These are phyloP conservation scores for Fusarium falciforme DNA, from an alignment of 2,329 filamentous ascomycete genomes.

Conservation along the genomic window DNA sequence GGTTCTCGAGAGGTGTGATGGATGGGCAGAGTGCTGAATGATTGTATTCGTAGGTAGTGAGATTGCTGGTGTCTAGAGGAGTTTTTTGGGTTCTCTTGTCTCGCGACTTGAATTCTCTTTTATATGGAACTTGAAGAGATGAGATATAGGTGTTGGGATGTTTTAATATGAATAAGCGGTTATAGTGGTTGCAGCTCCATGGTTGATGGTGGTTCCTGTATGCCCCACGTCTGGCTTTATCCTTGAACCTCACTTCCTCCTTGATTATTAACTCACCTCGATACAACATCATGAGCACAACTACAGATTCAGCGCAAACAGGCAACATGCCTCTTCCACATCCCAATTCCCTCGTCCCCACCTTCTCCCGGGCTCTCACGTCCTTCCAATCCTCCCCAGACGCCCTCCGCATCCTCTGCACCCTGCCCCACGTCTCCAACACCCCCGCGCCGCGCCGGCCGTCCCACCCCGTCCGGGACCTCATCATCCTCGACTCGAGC, in stretches of 20 bases:
- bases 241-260: too few species aligned
- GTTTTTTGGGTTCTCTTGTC: conserved; percentile 5
- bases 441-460: conserved; percentile 35
- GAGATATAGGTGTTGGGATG: too few species aligned
- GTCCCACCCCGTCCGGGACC: conserved; percentile 35
- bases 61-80: conserved; percentile 33
- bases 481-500: conserved; percentile 74
- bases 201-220: too few species aligned
- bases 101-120: too few species aligned
- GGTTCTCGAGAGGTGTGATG: conserved; percentile 96
- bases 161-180: too few species aligned
- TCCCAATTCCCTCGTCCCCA: conserved; percentile 49
- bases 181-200: too few species aligned
- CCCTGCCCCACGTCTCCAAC: conserved; percentile 44
- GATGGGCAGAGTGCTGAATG: conserved; percentile 53
- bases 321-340: conserved; percentile 34
- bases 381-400: conserved; percentile 57
- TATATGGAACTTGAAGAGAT: too few species aligned
- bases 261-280: not conserved
- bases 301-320: not conserved
- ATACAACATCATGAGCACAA: conserved; percentile 16
- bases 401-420: conserved; percentile 59
- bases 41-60: not conserved
- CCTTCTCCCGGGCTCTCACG: conserved; percentile 58
- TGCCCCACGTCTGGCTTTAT: too few species aligned